Evolutionary conservation across 2,329 filamentous ascomycete species (phyloP), one percentile per base, ranked within the genome.

Genomic region (Exophiala bonariae): DNA sequence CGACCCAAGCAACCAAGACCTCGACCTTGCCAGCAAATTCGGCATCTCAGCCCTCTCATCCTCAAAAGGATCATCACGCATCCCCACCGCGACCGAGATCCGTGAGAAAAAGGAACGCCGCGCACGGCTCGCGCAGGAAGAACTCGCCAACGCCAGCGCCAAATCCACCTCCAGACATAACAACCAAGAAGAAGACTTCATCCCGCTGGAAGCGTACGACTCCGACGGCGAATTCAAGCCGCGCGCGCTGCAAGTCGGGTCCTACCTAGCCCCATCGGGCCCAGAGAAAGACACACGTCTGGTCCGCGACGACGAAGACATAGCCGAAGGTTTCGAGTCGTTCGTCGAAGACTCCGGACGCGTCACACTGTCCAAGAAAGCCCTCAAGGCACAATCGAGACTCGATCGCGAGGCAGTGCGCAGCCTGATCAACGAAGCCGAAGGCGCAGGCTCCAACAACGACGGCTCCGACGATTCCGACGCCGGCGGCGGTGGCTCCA

Each of bases 281-380:
- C 55, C 81, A 84, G 59, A 86, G 55, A 79, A 81, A 26, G 79
- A 90, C 52, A 87, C 86, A 4, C 80, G 92, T 1, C 77, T 97
- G 2, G 79, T 90, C 4, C 80, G 78, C 33, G 90, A 96, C 26
- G 92, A 97, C 59, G 92, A 97, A 63, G 89, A 97, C 61, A 79
- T 96, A 0, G 88, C 87, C 30, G 93, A 97, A 69, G 91, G 90
- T 0, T 97, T 95, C 59, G 92, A 97, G 50, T 86, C 92, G 44
- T 96, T 88, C 59, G 88, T 93, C 7, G 87, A 93, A 32, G 89
- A 96, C 62, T 7, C 52, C 13, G 89, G 87, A 7, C 81, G 82
- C 6, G 80, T 96, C 8, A 81, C 87, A 1, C 75, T 96, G 0
- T 89, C 90, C 26, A 82, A 79, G 52, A 87, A 86, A 51, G 89